A percentile compares a stretch with the other conserved stretches of the same genome.
phyloP scores from a whole-genome alignment of 2,329 filamentous ascomycete genomes.

The Penicillium sp. region DNA sequence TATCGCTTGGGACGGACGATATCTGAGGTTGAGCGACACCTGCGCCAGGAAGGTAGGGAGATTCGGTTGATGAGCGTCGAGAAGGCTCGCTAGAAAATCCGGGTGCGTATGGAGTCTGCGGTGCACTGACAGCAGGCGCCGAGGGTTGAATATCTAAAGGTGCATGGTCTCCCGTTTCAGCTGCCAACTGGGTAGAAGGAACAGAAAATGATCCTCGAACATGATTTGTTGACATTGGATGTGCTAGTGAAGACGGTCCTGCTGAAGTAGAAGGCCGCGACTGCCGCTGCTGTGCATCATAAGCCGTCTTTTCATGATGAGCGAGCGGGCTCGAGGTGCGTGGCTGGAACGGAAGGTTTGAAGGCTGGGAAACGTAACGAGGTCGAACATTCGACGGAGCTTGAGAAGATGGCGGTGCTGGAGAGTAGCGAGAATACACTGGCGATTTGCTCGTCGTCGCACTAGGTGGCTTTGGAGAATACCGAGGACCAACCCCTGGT shows the following conservation, averaged over 20 bases:
- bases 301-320: constrained; percentile 42
- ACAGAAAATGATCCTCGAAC: constrained; percentile 9
- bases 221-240: not conserved
- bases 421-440: constrained; percentile 41
- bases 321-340: constrained; percentile 63
- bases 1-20: constrained; percentile 4
- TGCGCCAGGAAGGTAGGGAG: constrained; percentile 6
- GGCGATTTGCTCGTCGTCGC: constrained; percentile 31
- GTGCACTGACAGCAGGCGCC: constrained; percentile 21
- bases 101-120: constrained; percentile 31
- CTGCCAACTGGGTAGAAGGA: constrained; percentile 1
- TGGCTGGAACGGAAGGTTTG: constrained; percentile 54
- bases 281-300: constrained; percentile 25
- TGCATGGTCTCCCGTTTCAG: constrained; percentile 7
- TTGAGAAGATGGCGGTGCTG: constrained; percentile 39
- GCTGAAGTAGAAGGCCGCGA: constrained; percentile 24
- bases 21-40: not conserved
- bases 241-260: constrained; percentile 8
- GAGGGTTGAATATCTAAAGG: constrained; percentile 19
- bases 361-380: constrained; percentile 40
- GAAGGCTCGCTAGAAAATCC: constrained; percentile 30
- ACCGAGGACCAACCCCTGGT: constrained; percentile 33
- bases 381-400: constrained; percentile 23
- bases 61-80: constrained; percentile 19
- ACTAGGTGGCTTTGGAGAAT: constrained; percentile 39